A percentile compares a stretch with the other conserved stretches of the same genome.
These are phyloP conservation scores for Pouteria glomerata DNA, from an alignment of 148 eudicot species.

Conservation along the genomic window DNA sequence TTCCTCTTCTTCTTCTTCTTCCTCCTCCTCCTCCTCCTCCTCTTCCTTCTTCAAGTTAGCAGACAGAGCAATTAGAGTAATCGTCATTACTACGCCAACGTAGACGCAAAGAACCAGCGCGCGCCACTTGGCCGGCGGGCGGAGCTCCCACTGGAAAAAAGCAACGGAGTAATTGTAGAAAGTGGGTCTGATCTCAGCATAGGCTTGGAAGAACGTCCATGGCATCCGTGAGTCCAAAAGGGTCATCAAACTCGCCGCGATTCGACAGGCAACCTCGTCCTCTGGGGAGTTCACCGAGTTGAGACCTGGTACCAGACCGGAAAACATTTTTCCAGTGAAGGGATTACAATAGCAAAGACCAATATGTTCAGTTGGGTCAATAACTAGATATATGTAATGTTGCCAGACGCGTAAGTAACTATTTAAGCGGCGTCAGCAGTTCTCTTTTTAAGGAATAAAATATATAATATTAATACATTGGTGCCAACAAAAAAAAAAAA, in stretches of 20 bases:
- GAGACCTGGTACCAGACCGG: slow-evolving; percentile 10
- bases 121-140: not conserved
- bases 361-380: no score
- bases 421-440: no score
- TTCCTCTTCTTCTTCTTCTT: not conserved
- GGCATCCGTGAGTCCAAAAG: not conserved
- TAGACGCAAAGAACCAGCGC: not conserved
- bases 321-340: not conserved
- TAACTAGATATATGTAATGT: no score
- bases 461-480: no score
- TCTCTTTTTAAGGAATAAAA: no score
- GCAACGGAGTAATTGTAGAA: not conserved
- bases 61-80: not conserved
- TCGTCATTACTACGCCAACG: not conserved
- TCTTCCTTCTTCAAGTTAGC: not conserved
- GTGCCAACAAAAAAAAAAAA: no score
- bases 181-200: not conserved
- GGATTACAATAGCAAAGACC: not conserved
- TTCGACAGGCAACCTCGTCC: not conserved
- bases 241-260: not conserved
- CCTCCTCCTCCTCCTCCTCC: not conserved
- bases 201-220: not conserved
- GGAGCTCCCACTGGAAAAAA: not conserved
- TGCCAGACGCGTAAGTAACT: no score
- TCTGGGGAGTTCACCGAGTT: slow-evolving; percentile 8